These are phyloP conservation scores for Botrytis hyacinthi DNA, from an alignment of 2,329 filamentous ascomycete species.

Conservation along the genomic window DNA sequence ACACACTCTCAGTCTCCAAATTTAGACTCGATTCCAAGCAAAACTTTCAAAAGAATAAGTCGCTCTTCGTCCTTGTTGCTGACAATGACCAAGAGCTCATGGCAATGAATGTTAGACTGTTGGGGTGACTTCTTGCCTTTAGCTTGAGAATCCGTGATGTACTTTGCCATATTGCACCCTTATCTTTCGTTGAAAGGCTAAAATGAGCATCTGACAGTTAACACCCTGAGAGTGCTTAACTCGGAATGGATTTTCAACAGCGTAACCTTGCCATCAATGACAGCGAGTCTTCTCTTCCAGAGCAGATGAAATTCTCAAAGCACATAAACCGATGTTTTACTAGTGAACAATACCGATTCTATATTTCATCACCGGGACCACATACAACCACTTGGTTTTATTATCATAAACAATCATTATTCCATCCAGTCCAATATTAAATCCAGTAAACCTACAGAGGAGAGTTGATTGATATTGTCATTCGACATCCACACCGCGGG, in stretches of 20 bases:
- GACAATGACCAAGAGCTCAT: not conserved
- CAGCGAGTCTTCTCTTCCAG: not conserved
- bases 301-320: not conserved
- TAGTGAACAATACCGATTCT: not conserved
- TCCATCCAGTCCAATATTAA: not conserved
- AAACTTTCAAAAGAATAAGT: not conserved
- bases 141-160: not conserved
- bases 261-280: not conserved
- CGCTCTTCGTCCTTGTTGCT: not conserved
- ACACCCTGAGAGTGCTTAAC: not conserved
- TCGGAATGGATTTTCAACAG: not conserved
- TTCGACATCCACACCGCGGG: not conserved
- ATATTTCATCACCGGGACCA: not conserved
- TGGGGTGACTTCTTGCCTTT: not conserved
- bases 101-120: not conserved
- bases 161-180: not conserved
- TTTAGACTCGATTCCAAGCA: not conserved
- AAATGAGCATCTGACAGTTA: not conserved
- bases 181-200: not conserved
- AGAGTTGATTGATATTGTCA: not conserved
- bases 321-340: too few relatives aligned
- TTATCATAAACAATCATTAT: not conserved
- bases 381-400: not conserved
- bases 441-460: not conserved
- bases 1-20: not conserved